Evolutionary conservation across 2,329 filamentous ascomycete species (phyloP).

Genomic region (Fusarium irregulare): DNA sequence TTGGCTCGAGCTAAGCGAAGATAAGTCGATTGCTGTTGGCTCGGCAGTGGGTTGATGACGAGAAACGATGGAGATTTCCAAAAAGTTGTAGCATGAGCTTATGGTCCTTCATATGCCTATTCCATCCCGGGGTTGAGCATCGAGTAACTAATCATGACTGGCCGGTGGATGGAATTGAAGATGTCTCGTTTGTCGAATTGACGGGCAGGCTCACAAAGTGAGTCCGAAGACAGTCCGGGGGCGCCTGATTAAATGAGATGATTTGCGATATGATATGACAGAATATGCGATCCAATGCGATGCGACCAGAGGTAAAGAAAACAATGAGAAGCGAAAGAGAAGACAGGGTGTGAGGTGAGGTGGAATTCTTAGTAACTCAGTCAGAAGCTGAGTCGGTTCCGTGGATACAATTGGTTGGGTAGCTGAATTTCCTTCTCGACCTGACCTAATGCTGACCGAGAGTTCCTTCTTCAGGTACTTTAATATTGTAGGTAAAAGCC

Average conservation of each 20-base stretch:
- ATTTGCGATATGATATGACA: neutral
- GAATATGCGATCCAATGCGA: constrained; percentile 7
- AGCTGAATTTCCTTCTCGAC: neutral
- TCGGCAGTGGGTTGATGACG: neutral
- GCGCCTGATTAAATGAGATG: constrained; percentile 9
- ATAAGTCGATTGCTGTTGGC: constrained; percentile 26
- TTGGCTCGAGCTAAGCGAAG: constrained; percentile 24
- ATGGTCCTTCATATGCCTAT: constrained; percentile 25
- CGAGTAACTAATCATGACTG: constrained; percentile 39
- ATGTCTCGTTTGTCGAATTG: constrained; percentile 18
- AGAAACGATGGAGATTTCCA: neutral
- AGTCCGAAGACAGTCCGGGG: constrained; percentile 9
- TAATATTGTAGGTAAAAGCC: constrained; percentile 2
- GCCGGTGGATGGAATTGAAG: constrained; percentile 6
- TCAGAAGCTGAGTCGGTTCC: constrained; percentile 3
- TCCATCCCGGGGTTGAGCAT: constrained; percentile 26
- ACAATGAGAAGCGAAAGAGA: neutral
- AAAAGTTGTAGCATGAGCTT: constrained; percentile 6
- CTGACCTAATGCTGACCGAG: constrained; percentile 1
- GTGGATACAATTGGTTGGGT: constrained; percentile 13
- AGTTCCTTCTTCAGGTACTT: neutral
- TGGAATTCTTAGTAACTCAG: constrained; percentile 1
- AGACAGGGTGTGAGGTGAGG: neutral
- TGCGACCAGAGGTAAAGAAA: neutral
- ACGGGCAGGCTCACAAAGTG: constrained; percentile 1